These are phyloP conservation scores for Pisolithus sp. DNA, from an alignment of 768 basidiomycete genomes.

Conservation along the genomic window DNA sequence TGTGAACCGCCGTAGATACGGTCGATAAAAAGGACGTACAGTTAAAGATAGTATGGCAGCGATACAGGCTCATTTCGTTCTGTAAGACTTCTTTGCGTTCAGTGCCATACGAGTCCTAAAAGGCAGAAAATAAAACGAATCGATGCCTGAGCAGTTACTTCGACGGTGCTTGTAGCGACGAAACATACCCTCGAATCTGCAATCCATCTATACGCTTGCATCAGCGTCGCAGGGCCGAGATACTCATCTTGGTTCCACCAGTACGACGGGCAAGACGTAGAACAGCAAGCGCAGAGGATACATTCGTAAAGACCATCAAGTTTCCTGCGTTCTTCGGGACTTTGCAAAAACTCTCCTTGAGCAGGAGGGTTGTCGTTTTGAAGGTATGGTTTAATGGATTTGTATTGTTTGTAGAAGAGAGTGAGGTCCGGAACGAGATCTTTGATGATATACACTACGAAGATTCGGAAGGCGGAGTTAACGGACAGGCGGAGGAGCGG, in stretches of 20 bases:
- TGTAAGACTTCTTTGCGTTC: constrained; percentile 88
- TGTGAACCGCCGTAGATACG: background rate
- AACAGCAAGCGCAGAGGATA: constrained; percentile 96
- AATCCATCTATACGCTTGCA: constrained; percentile 98
- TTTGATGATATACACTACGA: constrained; percentile 94
- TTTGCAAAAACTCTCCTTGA: constrained; percentile 82
- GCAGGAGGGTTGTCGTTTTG: constrained; percentile 90
- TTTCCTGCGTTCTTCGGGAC: constrained; percentile 87
- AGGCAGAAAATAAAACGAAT: background rate
- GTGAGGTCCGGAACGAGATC: constrained; percentile 93
- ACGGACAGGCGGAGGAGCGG: background rate
- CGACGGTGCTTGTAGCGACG: background rate
- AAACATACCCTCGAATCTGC: constrained; percentile 77
- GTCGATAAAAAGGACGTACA: constrained; percentile 41
- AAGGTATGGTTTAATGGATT: constrained; percentile 95
- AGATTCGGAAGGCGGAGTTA: background rate
- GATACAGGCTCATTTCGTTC: constrained; percentile 93
- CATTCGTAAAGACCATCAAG: constrained; percentile 98
- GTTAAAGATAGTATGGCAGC: constrained; percentile 99
- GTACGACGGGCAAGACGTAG: constrained; percentile 94
- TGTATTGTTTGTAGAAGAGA: constrained; percentile 98
- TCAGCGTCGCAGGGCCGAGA: constrained; percentile 91
- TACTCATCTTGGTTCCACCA: constrained; percentile 99
- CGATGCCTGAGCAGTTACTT: background rate
- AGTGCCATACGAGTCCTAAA: constrained; percentile 66